Base-by-base conservation (phyloP, 1,284 basidiomycete species). In the Cutaneotrichosporon sp. region DNA sequence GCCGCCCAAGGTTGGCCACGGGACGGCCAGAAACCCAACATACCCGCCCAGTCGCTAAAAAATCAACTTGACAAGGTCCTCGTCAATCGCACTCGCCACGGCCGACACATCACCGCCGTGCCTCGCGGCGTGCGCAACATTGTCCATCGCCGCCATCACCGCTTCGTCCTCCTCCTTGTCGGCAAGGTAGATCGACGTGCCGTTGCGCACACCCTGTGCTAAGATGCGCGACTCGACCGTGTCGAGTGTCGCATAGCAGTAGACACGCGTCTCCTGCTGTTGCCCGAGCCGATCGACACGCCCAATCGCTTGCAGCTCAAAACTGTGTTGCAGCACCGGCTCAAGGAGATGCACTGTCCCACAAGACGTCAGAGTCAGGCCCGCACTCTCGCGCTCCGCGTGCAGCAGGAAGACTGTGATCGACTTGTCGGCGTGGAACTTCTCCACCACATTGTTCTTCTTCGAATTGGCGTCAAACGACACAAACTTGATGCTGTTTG, bases 271-370 rank as follows among this genome's bases (percentile, higher is more conserved):
- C 67, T 79, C 71, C 22, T 72, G 63, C 51, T 65, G 67, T 65
- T 79, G 78, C 7, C 78, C 79, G 1, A 80, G 42, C 14, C 65
- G 65, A 50, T 69, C 65, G 9, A 69, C 65, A 38, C 67, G 67
- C 57, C 69, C 62, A 10, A 65, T 60, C 11, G 75, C 76, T 70
- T 81, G 80, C 21, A 81, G 72, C 62, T 81, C 80, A 56, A 79
- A 81, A n/a, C 70, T 73, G 66, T 78, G 78, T 51, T 74, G 73
- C 60, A 81, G 65, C 4, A 81, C 77, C 2, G 80, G 80, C 63
- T 81, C 80, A 26, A 81, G 72, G 13, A 81, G 68, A 63, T 81
- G 80, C n/a, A 80, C 78, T 1, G 78, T 77, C n/a, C 69, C 66
- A 36, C 76, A 78, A 1, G 75, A 72, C 0, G 80, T 81, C 60